Evolutionary conservation across 1,284 basidiomycete genomes (phyloP), one percentile per base, ranked within the genome.

Genomic region (Cerioporus squamosus): DNA sequence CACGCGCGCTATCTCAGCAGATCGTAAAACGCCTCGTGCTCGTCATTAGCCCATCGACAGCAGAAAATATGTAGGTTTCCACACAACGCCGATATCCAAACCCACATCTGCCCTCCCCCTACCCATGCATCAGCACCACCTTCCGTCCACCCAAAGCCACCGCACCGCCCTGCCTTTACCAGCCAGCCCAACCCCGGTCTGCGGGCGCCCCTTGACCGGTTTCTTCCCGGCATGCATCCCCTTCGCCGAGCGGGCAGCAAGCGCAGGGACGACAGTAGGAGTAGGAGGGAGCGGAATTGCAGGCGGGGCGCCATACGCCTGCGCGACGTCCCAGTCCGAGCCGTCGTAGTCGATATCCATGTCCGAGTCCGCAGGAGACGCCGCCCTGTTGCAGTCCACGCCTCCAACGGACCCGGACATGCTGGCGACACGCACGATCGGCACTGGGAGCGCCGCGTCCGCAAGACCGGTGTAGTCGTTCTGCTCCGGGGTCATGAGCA

Each of bases 321-420:
- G 51, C 20, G 67, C 71, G 45, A 71, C 65, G 50, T 72, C 69
- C 70, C 70, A 72, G 42, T 69, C 68, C 48, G 66, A 68, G 12
- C 56, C 54, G 14, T 57, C 33, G 31, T 14, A 39, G 29, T 59
- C 57, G 51, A 53, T 50, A 18, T 63, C 61, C 53, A 60, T 58
- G 45, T 31, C 57, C 40, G 57, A 45, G 44, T 44, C 54, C 33
- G 46, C 24, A 8, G 31, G 44, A 17, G 46, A 44, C 24, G 33
- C 44, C 44, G 51, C 18, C 40, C 20, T 44, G 12, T n/a, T 17
- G 33, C n/a, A n/a, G n/a, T n/a, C n/a, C n/a, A n/a, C n/a, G n/a
- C n/a, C n/a, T n/a, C n/a, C n/a, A n/a, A n/a, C n/a, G 29, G 45
- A 10, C 23, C 23, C 12, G 26, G 29, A n/a, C n/a, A n/a, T n/a